These are phyloP conservation scores for Fusarium sp. DNA, from an alignment of 2,329 filamentous ascomycete genomes.

Conservation along the genomic window DNA sequence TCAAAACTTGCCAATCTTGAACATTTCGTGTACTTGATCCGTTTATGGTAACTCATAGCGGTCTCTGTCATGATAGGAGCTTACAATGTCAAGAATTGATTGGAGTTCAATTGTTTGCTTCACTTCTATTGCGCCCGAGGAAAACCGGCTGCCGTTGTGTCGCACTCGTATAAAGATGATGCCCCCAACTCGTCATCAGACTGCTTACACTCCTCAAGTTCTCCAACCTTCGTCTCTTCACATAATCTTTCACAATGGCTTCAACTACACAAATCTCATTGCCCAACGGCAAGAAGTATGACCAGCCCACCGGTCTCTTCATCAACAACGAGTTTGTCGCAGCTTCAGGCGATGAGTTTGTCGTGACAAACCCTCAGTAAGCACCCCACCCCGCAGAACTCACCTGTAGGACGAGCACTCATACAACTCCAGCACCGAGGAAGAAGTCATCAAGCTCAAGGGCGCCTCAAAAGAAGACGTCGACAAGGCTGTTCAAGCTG, in stretches of 20 bases:
- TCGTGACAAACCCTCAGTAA: conserved; percentile 39
- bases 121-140: not conserved
- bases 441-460: conserved; percentile 38
- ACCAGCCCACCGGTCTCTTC: conserved; percentile 54
- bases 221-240: not conserved
- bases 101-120: not conserved
- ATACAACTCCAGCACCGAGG: conserved; percentile 29
- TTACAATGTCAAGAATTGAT: not conserved
- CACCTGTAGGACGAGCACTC: not conserved
- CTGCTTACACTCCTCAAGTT: not conserved
- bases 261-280: conserved; percentile 36
- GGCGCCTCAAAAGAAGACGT: conserved; percentile 41
- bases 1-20: conserved; percentile 30
- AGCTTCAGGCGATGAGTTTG: conserved; percentile 41
- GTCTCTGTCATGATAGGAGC: not conserved
- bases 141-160: not conserved
- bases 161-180: conserved; percentile 18
- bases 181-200: conserved; percentile 1
- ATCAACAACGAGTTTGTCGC: conserved; percentile 47
- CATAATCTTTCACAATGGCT: conserved; percentile 12
- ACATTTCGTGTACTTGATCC: not conserved
- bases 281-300: conserved; percentile 49
- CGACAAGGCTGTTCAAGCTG: conserved; percentile 38
- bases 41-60: not conserved
- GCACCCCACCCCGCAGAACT: not conserved